A percentile compares a stretch with the other conserved stretches of the same genome.
phyloP scores from a whole-genome alignment of 768 basidiomycete species.

The Tricholoma sp. region DNA sequence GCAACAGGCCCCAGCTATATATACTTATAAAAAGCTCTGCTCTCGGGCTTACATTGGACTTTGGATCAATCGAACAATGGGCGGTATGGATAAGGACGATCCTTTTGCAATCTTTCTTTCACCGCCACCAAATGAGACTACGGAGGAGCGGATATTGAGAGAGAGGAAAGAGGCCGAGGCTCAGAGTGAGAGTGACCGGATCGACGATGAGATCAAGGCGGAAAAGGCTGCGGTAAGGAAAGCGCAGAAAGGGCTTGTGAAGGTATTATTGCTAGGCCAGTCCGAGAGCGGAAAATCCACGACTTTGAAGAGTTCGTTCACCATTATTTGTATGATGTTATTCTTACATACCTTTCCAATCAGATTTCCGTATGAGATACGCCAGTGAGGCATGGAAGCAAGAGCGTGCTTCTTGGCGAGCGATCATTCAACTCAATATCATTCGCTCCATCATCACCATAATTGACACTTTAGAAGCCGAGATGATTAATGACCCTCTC shows the following conservation, averaged over 20 bases:
- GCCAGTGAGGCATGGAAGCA: constrained; percentile 55
- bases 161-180: constrained; percentile 52
- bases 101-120: constrained; percentile 52
- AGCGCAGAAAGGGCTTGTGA: constrained; percentile 34
- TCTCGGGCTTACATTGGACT: too few relatives aligned
- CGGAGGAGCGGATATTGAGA: constrained; percentile 37
- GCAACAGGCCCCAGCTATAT: too few relatives aligned
- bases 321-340: background rate
- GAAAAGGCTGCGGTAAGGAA: constrained; percentile 41
- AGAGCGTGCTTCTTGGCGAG: constrained; percentile 68
- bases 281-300: constrained; percentile 63
- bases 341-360: background rate
- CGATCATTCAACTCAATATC: constrained; percentile 77
- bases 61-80: background rate
- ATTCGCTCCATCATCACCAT: constrained; percentile 61
- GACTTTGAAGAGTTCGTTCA: constrained; percentile 48
- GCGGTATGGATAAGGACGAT: constrained; percentile 28
- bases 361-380: constrained; percentile 70
- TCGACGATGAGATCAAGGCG: constrained; percentile 50
- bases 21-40: too few relatives aligned
- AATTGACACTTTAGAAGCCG: constrained; percentile 51
- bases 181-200: constrained; percentile 48
- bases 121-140: constrained; percentile 56
- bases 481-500: constrained; percentile 31
- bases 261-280: constrained; percentile 54